phyloP scores from a whole-genome alignment of 2,329 filamentous ascomycete species.

The Clarireedia homoeocarpa region DNA sequence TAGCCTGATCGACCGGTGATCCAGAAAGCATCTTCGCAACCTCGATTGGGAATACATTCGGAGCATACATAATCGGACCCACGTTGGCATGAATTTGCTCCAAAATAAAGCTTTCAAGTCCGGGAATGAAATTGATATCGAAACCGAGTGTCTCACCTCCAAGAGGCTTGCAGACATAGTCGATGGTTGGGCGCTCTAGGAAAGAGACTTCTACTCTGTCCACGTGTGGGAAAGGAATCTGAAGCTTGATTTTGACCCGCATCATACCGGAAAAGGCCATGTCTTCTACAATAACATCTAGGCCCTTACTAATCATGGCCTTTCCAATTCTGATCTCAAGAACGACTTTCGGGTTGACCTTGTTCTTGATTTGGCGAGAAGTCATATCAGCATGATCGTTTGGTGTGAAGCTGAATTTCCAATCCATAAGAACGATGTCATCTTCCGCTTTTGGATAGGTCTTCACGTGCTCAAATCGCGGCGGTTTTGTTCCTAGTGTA shows the following conservation, averaged over 20 bases:
- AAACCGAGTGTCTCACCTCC: constrained; percentile 94
- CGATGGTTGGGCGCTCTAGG: constrained; percentile 77
- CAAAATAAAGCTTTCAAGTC: constrained; percentile 85
- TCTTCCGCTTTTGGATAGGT: constrained; percentile 94
- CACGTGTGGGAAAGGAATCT: constrained; percentile 90
- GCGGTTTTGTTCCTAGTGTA: constrained; percentile 88
- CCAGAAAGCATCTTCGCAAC: constrained; percentile 97
- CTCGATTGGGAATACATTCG: constrained; percentile 96
- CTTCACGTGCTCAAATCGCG: constrained; percentile 94
- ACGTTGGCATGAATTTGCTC: constrained; percentile 94
- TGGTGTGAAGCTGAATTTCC: constrained; percentile 98
- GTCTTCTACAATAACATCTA: constrained; percentile 96
- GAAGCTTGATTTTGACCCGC: constrained; percentile 95
- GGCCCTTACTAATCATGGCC: constrained; percentile 91
- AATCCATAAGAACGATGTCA: constrained; percentile 96
- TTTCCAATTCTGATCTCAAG: constrained; percentile 93
- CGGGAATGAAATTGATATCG: constrained; percentile 98
- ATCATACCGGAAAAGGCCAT: constrained; percentile 95
- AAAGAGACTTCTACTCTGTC: constrained; percentile 95
- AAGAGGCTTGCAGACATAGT: constrained; percentile 96
- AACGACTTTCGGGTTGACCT: constrained; percentile 94
- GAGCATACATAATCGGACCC: constrained; percentile 94
- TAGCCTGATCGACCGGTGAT: constrained; percentile 87
- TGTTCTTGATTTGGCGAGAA: constrained; percentile 80
- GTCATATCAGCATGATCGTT: constrained; percentile 93